Conservation (phyloP, 2,329 filamentous ascomycete genomes). For the Exophiala lecanii-corni region DNA sequence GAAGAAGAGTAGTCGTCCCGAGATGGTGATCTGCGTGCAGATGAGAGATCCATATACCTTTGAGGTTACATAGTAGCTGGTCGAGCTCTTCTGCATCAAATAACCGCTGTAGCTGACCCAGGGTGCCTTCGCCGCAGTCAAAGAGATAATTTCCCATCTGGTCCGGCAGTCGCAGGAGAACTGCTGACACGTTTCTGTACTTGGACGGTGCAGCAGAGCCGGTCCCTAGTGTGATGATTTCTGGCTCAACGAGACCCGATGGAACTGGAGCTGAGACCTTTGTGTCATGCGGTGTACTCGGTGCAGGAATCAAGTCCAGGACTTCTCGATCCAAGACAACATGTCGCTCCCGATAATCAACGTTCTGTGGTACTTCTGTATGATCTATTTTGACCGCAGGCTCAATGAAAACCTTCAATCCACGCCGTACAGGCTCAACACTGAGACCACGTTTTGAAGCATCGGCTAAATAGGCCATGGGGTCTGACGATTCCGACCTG, state of each 20-base stretch:
- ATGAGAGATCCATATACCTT: conserved; percentile 88
- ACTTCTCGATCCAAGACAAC: conserved; percentile 27
- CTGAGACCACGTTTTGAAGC: neutral
- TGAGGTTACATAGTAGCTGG: conserved; percentile 71
- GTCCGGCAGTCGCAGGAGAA: conserved; percentile 70
- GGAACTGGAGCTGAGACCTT: conserved; percentile 10
- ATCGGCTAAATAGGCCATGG: neutral
- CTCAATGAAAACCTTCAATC: conserved; percentile 42
- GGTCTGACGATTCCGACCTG: neutral
- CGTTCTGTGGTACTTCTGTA: conserved; percentile 28
- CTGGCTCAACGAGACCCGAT: conserved; percentile 61
- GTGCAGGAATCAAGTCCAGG: conserved; percentile 25
- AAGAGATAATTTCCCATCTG: conserved; percentile 83
- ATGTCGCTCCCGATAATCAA: conserved; percentile 27
- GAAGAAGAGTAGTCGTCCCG: conserved; percentile 72
- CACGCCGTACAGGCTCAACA: conserved; percentile 36
- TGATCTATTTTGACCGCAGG: conserved; percentile 39
- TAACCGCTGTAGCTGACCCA: conserved; percentile 77
- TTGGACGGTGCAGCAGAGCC: conserved; percentile 87
- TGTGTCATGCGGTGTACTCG: conserved; percentile 34
- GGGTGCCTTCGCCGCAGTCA: conserved; percentile 86
- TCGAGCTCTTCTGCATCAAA: conserved; percentile 62
- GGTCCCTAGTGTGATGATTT: conserved; percentile 84
- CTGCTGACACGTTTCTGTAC: conserved; percentile 91
- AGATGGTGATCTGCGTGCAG: conserved; percentile 95